phyloP scores from a whole-genome alignment of 768 basidiomycete genomes.

The Serendipita sp. region DNA sequence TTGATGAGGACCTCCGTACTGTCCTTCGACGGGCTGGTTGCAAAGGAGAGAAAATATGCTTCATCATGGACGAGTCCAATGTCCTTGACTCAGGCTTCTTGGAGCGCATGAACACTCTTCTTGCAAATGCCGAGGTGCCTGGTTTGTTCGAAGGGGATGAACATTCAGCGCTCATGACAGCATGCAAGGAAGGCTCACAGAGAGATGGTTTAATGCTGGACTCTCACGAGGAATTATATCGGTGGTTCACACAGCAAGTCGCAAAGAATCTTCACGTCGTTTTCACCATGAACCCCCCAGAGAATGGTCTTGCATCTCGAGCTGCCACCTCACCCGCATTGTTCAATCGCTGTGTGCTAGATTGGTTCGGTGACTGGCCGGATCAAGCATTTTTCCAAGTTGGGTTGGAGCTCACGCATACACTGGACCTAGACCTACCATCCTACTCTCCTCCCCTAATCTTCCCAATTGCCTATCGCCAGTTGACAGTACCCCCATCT shows the following conservation, averaged over 20 bases:
- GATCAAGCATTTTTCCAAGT: slow-evolving; percentile 98
- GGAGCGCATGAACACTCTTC: slow-evolving; percentile 98
- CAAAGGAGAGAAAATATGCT: slow-evolving; percentile 98
- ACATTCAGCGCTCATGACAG: slow-evolving; percentile 93
- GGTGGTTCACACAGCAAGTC: slow-evolving; percentile 98
- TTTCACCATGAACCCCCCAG: slow-evolving; percentile 98
- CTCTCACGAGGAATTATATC: slow-evolving; percentile 92
- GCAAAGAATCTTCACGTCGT: slow-evolving; percentile 97
- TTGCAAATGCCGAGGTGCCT: slow-evolving; percentile 99
- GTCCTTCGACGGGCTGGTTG: slow-evolving; percentile 92
- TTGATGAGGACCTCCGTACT: slow-evolving; percentile 90
- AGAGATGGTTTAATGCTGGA: slow-evolving; percentile 96
- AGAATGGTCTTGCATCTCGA: slow-evolving; percentile 86
- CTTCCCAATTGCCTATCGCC: slow-evolving; percentile 83
- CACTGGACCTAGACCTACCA: slow-evolving; percentile 78
- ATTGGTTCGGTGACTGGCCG: slow-evolving; percentile 99
- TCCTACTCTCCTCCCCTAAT: slow-evolving; percentile 61
- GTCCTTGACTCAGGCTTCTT: slow-evolving; percentile 97
- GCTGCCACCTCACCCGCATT: slow-evolving; percentile 96
- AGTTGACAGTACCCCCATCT: slow-evolving; percentile 67
- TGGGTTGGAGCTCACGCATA: slow-evolving; percentile 88
- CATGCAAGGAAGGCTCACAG: slow-evolving; percentile 98
- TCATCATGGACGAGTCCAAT: slow-evolving; percentile 99
- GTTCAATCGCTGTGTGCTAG: slow-evolving; percentile 97
- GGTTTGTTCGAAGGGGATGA: slow-evolving; percentile 99